Evolutionary conservation across 805 yeast genomes (phyloP), one percentile per base, ranked within the genome.

Genomic region (Candida corydali): DNA sequence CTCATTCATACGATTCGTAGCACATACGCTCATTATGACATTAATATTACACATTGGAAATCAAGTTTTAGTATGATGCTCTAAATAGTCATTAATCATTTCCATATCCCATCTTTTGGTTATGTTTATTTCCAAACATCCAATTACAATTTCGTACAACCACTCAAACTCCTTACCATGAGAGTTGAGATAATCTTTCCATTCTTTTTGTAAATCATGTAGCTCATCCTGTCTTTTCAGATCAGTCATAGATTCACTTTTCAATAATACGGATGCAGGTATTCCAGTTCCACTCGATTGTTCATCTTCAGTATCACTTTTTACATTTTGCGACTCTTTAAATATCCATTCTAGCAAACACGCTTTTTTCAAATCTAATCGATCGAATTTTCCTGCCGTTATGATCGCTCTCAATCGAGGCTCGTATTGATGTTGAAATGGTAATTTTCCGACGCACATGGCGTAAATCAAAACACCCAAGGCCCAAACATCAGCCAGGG

Each of bases 401-500:
- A 89, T 89, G 66, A 78, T 73, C 9, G 84, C 76, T 27, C 86
- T 71, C 42, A 89, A 64, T 43, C 88, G 65, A 8, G 95, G 95
- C 49, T 85, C 88, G 54, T 80, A 84, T n/a, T 75, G 75, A 53
- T 88, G 95, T 41, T 78, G 79, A 61, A 89, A 89, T 1, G 96
- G 96, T 34, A 89, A 57, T 44, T 71, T 75, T 0, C 94, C 89
- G 17, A 78, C 73, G 19, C 80, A 59, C 76, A 87, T 73, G 1
- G 94, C 79, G 56, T 76, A 88, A 3, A 82, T 48, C 44, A 84
- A 61, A 0, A 88, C 85, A 3, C 97, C 98, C 30, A 85, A 69
- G 0, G 96, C 95, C 97, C 97, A 89, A 4, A 86, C 72, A 59
- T 89, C 98, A 1, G 89, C 81, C 26, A 76, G 63, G 2, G 85